Base-by-base conservation (phyloP, 306 rosid species). In the Luffa aegyptiaca region DNA sequence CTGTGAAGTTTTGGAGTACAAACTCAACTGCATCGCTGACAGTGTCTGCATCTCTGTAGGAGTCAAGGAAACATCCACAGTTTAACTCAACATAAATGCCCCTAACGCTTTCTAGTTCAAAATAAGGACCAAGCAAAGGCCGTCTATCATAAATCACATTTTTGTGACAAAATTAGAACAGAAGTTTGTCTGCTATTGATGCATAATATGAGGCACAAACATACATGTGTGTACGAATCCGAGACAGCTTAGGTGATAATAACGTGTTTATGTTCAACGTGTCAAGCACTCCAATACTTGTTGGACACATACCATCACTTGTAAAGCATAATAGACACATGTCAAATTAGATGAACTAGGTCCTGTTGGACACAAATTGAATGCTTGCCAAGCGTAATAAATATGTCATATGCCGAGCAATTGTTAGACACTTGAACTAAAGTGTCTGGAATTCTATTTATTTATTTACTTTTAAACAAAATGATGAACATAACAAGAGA, bases 1-100 rank as follows among this genome's bases (percentile, higher is more conserved):
- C 92, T 3, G 92, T 88, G 83, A 88, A 88, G 79, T 88, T 88
- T 77, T 88, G 92, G 65, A 88, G 87, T 11, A 88, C 89, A 84
- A 88, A 88, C 73, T 88, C 92, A 21, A 88, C 92, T 75, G 92
- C 92, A 77, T 88, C 92, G 11, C 9, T 80, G 69, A 88, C 89
- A 10, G 92, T 88, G 75, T 88, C 92, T 12, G 89, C 89, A 83
- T 88, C 92, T 63, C 92, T 88, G 85, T 21, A 74, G 8, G 58
- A 33, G 56, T 77, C n/a, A 72, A 75, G 35, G 35, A 77, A 53
- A 3, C 52, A 64, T 64, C 59, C 48, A 17, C 59, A 21, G 3
- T 57, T 77, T 42, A 75, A 73, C 77, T 31, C 45, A 73, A 42
- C 20, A 46, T 5, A 39, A 69, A 68, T n/a, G 10, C 51, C 52